Evolutionary conservation across 805 yeast genomes (phyloP).

Genomic region (Kuraishia borneana): DNA sequence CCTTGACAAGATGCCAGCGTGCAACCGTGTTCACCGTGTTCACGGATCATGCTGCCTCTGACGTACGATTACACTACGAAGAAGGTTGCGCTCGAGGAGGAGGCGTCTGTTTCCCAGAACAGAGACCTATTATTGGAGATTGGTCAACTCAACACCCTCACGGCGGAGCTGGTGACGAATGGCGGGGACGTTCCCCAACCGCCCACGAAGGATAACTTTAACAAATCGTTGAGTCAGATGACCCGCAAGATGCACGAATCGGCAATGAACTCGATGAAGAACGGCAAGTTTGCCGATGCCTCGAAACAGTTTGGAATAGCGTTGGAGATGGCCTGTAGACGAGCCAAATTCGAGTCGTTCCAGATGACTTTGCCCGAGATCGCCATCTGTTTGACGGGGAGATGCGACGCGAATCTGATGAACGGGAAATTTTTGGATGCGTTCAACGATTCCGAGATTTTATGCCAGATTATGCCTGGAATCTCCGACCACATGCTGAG

Average conservation of each 20-base stretch:
- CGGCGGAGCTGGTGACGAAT: constrained; percentile 30
- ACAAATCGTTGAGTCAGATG: constrained; percentile 44
- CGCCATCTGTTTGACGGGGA: constrained; percentile 51
- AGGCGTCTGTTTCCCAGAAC: constrained; percentile 8
- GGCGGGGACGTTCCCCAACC: constrained; percentile 39
- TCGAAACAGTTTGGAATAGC: constrained; percentile 55
- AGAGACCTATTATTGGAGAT: constrained; percentile 18
- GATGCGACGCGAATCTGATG: constrained; percentile 59
- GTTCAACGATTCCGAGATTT: constrained; percentile 56
- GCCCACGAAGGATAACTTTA: constrained; percentile 44
- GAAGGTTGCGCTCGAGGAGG: constrained; percentile 13
- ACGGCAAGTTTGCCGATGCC: constrained; percentile 45
- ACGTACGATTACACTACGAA: constrained; percentile 18
- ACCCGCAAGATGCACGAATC: constrained; percentile 54
- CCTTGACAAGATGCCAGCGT: too few relatives aligned
- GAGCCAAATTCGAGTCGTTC: constrained; percentile 67
- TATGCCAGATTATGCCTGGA: constrained; percentile 44
- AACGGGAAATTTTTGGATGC: constrained; percentile 46
- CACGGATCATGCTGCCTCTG: too few relatives aligned
- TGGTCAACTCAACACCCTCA: constrained; percentile 20
- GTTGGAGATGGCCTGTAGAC: constrained; percentile 52
- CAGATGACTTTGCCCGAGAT: constrained; percentile 63
- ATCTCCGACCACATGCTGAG: constrained; percentile 65
- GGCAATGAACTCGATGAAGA: constrained; percentile 47
- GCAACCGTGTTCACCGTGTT: too few relatives aligned